Conservation (phyloP, 495 filamentous ascomycete species). For the Penicillium antarcticum region DNA sequence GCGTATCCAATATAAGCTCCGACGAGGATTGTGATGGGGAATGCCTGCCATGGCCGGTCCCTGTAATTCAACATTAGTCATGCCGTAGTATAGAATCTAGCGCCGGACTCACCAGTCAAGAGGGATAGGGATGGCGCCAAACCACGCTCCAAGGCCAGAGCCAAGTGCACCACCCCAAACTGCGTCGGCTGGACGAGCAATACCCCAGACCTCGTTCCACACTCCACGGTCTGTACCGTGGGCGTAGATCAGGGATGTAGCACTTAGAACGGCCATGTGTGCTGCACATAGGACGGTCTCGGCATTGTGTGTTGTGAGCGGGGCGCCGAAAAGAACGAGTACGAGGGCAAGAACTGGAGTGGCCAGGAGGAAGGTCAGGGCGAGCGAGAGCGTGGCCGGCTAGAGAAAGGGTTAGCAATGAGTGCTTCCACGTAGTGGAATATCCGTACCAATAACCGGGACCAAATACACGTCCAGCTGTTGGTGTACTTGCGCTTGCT, state of each 20-base stretch:
- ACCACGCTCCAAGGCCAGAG: conserved; percentile 56
- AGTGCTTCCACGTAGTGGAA: neutral
- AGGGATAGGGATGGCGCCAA: conserved; percentile 82
- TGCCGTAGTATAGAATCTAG: conserved; percentile 3
- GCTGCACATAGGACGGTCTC: conserved; percentile 77
- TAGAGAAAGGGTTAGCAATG: conserved; percentile 29
- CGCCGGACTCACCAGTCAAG: conserved; percentile 72
- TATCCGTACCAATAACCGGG: conserved; percentile 35
- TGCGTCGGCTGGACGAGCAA: conserved; percentile 38
- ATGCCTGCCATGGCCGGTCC: conserved; percentile 95
- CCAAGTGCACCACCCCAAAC: conserved; percentile 44
- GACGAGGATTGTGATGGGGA: conserved; percentile 83
- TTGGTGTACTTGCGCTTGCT: conserved; percentile 19
- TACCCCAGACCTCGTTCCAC: conserved; percentile 69
- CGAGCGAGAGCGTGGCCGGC: conserved; percentile 57
- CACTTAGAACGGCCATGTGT: conserved; percentile 74
- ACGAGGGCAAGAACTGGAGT: conserved; percentile 59
- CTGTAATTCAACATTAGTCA: conserved; percentile 24
- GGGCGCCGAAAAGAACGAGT: conserved; percentile 87
- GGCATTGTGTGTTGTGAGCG: conserved; percentile 73
- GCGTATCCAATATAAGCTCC: conserved; percentile 69
- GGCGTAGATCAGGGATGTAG: conserved; percentile 74
- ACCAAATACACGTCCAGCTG: conserved; percentile 17
- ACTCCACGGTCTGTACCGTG: conserved; percentile 71
- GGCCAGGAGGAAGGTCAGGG: conserved; percentile 63